A percentile compares a stretch with the other conserved stretches of the same genome.
phyloP scores from a whole-genome alignment of 148 eudicot genomes.

The Selenicereus undatus region DNA sequence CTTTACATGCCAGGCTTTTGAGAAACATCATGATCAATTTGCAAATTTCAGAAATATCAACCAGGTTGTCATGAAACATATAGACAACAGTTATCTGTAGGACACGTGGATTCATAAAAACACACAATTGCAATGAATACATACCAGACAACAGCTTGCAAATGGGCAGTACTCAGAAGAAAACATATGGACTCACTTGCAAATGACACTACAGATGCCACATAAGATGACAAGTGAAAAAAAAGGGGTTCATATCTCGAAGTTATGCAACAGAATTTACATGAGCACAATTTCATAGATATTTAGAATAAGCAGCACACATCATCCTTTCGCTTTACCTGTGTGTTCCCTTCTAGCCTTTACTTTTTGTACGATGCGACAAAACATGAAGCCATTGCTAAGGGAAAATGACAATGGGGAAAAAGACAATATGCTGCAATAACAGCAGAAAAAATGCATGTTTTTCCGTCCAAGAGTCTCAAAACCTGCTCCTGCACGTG shows the following conservation, averaged over 20 bases:
- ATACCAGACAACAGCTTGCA: too few species aligned
- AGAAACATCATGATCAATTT: not conserved
- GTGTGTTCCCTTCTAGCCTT: not conserved
- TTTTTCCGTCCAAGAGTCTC: not conserved
- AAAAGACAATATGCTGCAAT: not conserved
- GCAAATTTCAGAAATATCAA: not conserved
- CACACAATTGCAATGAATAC: too few species aligned
- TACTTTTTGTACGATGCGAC: not conserved
- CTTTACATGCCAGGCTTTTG: not conserved
- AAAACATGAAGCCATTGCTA: not conserved
- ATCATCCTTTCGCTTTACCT: not conserved
- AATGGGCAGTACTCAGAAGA: too few species aligned
- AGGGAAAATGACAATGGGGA: not conserved
- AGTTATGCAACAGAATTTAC: not conserved
- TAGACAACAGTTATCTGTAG: not conserved
- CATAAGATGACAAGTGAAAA: not conserved
- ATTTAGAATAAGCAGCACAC: not conserved
- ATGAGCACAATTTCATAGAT: not conserved
- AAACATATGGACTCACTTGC: not conserved
- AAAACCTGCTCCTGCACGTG: not conserved
- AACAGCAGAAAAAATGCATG: not conserved
- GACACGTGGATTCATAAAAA: too few species aligned
- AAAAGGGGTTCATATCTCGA: not conserved
- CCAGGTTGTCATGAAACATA: not conserved
- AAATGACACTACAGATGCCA: slow-evolving; percentile 4